Evolutionary conservation across 208 protist genomes (phyloP), one percentile per base, ranked within the genome.

Genomic region (Wallacemonas sp.): DNA sequence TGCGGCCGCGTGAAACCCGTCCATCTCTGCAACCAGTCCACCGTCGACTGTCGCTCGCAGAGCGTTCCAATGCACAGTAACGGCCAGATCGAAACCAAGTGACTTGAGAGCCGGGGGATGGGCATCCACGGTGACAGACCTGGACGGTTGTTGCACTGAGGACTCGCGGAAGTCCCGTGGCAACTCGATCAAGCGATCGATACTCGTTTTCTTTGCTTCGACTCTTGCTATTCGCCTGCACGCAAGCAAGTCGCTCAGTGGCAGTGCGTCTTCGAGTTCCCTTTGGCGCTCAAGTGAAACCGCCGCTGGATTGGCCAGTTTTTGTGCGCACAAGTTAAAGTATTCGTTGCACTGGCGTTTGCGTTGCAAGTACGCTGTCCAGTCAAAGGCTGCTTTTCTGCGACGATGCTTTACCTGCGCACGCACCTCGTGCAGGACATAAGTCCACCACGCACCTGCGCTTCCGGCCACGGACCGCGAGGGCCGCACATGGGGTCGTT

Each of bases 321-420:
- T 50, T 55, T 37, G 30, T 0, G 63, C 57, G 44, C 12, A 67
- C 22, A 48, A 68, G 27, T 70, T 17, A 66, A 61, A 81, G 39
- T 81, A 81, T 24, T 69, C 67, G 15, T 70, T 58, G 52, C 67
- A 76, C 53, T 53, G 60, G 27, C 32, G 41, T 29, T 77, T 81
- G 44, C 70, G 72, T 12, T 77, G 34, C 45, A 67, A n/a, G 42
- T 76, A 81, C 24, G 37, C 4, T 29, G 42, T 19, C 76, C 76
- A 81, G 58, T 67, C 44, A 50, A 81, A 81, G 12, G 30, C 32
- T 39, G 50, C 33, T 50, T 39, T 63, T 41, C 50, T 13, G 27
- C 63, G 60, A 58, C 52, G 29, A 1, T 48, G 38, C 9, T 48
- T 63, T 38, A 39, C 50, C 8, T 57, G 50, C 12, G 50, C 50